phyloP scores from a whole-genome alignment of 1,139 yeast species.

The Taphrina populina region DNA sequence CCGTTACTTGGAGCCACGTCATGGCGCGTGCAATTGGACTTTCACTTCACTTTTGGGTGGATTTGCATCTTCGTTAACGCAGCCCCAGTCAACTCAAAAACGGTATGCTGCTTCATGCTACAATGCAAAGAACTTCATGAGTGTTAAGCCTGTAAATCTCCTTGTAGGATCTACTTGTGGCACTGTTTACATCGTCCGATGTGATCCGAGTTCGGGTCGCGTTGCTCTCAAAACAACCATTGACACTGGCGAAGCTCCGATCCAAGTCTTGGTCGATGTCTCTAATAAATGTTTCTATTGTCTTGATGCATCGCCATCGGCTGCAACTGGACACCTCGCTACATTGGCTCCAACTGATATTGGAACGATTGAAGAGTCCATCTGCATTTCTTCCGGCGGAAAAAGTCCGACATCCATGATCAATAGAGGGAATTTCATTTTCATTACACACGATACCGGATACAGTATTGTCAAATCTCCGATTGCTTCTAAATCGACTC shows the following conservation, averaged over 20 bases:
- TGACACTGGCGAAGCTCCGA: constrained; percentile 4
- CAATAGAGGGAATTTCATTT: constrained; percentile 5
- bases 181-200: constrained; percentile 9
- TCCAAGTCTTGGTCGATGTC: constrained; percentile 11
- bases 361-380: constrained; percentile 20
- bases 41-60: too few species aligned
- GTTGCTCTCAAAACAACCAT: constrained; percentile 10
- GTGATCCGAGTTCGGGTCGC: background rate
- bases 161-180: constrained; percentile 19
- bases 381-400: constrained; percentile 3
- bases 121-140: too few species aligned
- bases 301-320: constrained; percentile 1
- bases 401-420: constrained; percentile 1
- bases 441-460: background rate
- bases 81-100: too few species aligned
- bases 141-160: constrained; percentile 8
- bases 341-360: constrained; percentile 28
- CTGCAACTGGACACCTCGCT: constrained; percentile 5
- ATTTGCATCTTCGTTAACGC: too few species aligned
- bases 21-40: too few species aligned
- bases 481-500: constrained; percentile 11
- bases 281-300: constrained; percentile 21
- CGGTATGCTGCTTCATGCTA: too few species aligned
- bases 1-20: too few species aligned
- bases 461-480: constrained; percentile 14